Base-by-base conservation (phyloP, 768 basidiomycete genomes). In the Tulasnella sp. region DNA sequence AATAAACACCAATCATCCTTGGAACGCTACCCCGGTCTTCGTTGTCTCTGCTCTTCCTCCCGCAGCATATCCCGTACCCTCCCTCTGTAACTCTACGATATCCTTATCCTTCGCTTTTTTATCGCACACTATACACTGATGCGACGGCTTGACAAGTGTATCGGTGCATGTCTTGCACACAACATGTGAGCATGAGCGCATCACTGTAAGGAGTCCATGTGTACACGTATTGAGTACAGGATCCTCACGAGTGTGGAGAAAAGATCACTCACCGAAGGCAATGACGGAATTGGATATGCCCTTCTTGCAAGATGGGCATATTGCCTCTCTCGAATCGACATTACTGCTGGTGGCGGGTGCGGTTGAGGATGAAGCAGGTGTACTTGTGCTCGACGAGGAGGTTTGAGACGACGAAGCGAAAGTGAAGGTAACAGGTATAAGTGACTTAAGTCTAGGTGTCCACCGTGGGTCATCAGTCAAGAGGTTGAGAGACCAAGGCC, bases 61-160 rank as follows among this genome's bases (percentile, higher is more conserved):
- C 69, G 92, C 91, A 8, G 95, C 94, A 77, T 92, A 98, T 0
- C 95, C 95, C 11, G 95, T 98, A 32, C 93, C 97, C 86, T 99
- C 97, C 74, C 95, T 86, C 77, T 89, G 89, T 44, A 98, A 79
- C 78, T 92, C 89, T 63, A 97, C 86, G 34, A 94, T 85, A 68
- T 94, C 93, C 76, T 86, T 85, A 37, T 89, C 87, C 62, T 81
- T 83, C 29, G 94, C 77, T 74, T 78, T 77, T 17, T 82, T 84
- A 75, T 95, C 94, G 78, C 97, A 99, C 9, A 91, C 89, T 14
- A 95, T 86, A 78, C 97, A 99, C 76, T 92, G 90, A 76, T 87
- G 87, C 6, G 87, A 81, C 0, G 90, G 87, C 36, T 86, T 86
- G 19, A 95, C 89, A 52, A 98, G 88, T 2, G 92, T 88, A 69